phyloP scores from a whole-genome alignment of 2,329 filamentous ascomycete genomes.

The Colletotrichum musae region DNA sequence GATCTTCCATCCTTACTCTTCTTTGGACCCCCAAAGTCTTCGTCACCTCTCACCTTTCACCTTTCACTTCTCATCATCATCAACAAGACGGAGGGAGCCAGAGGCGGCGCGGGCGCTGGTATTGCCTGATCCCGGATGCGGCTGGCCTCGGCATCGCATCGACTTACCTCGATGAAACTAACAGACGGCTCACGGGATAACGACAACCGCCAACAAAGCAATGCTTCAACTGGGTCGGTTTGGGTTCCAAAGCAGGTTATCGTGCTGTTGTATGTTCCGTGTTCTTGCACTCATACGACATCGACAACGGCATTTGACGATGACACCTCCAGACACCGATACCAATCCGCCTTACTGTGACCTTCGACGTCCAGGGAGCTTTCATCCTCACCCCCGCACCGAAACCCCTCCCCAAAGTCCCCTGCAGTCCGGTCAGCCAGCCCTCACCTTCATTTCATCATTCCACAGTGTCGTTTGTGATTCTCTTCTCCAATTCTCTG shows the following conservation, averaged over 20 bases:
- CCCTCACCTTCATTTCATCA: not conserved
- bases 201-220: no score
- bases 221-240: not conserved
- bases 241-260: constrained; percentile 5
- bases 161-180: constrained; percentile 1
- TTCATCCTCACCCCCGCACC: constrained; percentile 4
- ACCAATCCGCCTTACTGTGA: not conserved
- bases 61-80: constrained; percentile 30
- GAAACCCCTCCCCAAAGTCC: not conserved
- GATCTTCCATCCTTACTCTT: not conserved
- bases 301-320: constrained; percentile 4
- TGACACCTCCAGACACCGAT: constrained; percentile 20
- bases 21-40: not conserved
- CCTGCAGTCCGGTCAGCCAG: constrained; percentile 1
- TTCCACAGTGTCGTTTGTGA: not conserved
- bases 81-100: constrained; percentile 14
- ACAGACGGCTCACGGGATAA: not conserved
- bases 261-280: not conserved
- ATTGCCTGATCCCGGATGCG: constrained; percentile 31
- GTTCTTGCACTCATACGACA: not conserved
- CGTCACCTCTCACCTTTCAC: constrained; percentile 29
- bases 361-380: not conserved
- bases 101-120: not conserved
- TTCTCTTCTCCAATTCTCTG: not conserved
- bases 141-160: constrained; percentile 36